These are phyloP conservation scores for Yamadazyma atlantica DNA, from an alignment of 1,139 yeast genomes.

Conservation along the genomic window DNA sequence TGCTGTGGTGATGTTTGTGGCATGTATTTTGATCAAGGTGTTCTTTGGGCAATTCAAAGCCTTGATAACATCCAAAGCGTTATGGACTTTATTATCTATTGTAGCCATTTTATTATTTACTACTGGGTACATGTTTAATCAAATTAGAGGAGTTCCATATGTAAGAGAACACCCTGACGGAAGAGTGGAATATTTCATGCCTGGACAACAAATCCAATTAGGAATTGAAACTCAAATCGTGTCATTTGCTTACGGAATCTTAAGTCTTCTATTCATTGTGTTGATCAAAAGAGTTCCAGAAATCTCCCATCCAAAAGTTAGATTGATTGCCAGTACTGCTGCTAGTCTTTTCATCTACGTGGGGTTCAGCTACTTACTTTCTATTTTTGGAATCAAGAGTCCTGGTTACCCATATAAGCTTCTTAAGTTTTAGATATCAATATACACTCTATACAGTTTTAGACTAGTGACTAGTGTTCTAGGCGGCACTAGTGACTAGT, in stretches of 20 bases:
- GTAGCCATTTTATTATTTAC: slow-evolving; percentile 68
- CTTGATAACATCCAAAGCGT: slow-evolving; percentile 26
- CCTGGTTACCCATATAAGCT: slow-evolving; percentile 53
- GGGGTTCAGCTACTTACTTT: slow-evolving; percentile 53
- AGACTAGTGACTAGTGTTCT: no score
- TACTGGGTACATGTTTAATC: slow-evolving; percentile 92
- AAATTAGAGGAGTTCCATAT: slow-evolving; percentile 76
- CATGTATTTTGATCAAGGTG: slow-evolving; percentile 20
- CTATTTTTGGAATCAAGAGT: slow-evolving; percentile 58
- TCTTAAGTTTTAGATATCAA: slow-evolving; percentile 6
- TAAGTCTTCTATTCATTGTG: slow-evolving; percentile 49
- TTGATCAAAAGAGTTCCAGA: slow-evolving; percentile 51
- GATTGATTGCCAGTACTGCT: slow-evolving; percentile 42
- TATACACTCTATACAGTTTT: not conserved
- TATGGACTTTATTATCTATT: slow-evolving; percentile 69
- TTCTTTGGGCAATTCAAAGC: slow-evolving; percentile 33
- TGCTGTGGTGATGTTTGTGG: slow-evolving; percentile 38
- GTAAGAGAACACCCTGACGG: slow-evolving; percentile 60
- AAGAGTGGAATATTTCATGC: slow-evolving; percentile 56
- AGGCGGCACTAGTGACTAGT: no score
- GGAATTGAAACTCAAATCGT: slow-evolving; percentile 83
- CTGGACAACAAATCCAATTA: slow-evolving; percentile 71
- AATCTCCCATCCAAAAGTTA: slow-evolving; percentile 40
- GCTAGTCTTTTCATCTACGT: slow-evolving; percentile 44
- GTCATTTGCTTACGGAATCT: slow-evolving; percentile 59